Evolutionary conservation across 2,329 filamentous ascomycete genomes (phyloP), one percentile per base, ranked within the genome.

Genomic region (Thielaviopsis populi): DNA sequence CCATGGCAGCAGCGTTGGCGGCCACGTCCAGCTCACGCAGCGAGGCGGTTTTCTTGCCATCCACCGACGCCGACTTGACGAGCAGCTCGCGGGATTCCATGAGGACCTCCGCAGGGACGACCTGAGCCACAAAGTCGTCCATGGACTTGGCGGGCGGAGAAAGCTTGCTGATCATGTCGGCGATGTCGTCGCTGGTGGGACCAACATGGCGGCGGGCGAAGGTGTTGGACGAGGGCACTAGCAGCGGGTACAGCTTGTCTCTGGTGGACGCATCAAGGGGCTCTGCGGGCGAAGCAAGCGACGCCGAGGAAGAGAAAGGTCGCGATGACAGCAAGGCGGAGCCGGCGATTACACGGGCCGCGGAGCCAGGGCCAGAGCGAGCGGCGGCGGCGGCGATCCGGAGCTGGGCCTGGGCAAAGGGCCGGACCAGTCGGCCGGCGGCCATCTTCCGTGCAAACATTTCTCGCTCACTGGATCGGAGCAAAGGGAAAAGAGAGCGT

Each of bases 201-300:
- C 91, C 91, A 75, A 96, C 95, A 75, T 96, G 92, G 59, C 92
- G 84, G 65, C 87, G 81, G 63, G 87, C 80, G 71, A 96, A 95
- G 48, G 66, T 67, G 53, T 66, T 65, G 24, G 61, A 62, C 1
- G 58, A 19, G 5, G 60, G 48, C 8, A 68, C 66, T 15, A 68
- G 53, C 15, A 68, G 43, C 27, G 67, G 63, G 46, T 64, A 66
- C 11, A 64, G 59, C 19, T 43, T 48, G 22, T 64, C 50, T 17
- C 56, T 53, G 53, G 62, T 53, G 4, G 59, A 62, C n/a, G 50
- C 41, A 58, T 58, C 59, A 10, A 30, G 53, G 13, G 42, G 40
- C n/a, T 48, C 53, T 24, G 63, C 33, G 11, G 30, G 50, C 30
- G 63, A 62, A 43, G 61, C 27, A 13, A 37, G n/a, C 5, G 27